phyloP scores from a whole-genome alignment of 805 yeast genomes.

The Yamadazyma sp. region DNA sequence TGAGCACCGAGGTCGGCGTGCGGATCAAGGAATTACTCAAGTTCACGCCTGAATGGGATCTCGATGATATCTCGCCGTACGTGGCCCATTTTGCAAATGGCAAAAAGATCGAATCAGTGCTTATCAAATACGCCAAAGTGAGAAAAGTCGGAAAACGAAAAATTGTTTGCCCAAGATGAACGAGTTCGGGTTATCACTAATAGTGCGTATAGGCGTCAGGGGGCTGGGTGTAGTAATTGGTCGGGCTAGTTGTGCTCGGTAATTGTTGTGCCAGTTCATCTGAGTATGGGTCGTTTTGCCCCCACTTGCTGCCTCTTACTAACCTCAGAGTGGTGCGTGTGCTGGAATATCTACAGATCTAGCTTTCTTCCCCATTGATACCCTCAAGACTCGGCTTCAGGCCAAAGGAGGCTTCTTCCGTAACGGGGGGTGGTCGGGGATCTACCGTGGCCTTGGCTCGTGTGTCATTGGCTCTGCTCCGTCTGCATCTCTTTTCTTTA shows the following conservation, averaged over 20 bases:
- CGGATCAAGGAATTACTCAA: conserved; percentile 34
- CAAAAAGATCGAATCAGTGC: conserved; percentile 37
- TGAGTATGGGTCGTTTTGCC: too few relatives aligned
- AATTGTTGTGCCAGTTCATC: too few relatives aligned
- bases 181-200: conserved; percentile 14
- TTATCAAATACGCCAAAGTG: conserved; percentile 39
- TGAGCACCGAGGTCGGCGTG: conserved; percentile 38
- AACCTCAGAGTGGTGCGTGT: conserved; percentile 72
- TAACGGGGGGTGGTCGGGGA: conserved; percentile 92
- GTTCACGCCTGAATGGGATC: conserved; percentile 35
- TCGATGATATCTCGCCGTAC: conserved; percentile 39
- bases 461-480: conserved; percentile 96
- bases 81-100: conserved; percentile 28
- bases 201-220: conserved; percentile 11
- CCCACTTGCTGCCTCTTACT: too few relatives aligned
- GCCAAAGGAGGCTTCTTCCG: conserved; percentile 91
- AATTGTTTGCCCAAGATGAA: conserved; percentile 28
- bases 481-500: conserved; percentile 45
- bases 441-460: conserved; percentile 89
- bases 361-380: conserved; percentile 94
- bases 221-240: background rate
- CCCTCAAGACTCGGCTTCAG: conserved; percentile 89
- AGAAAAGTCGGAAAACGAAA: conserved; percentile 32
- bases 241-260: too few relatives aligned
- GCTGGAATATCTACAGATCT: conserved; percentile 97